These are phyloP conservation scores for Psilocybe sp. DNA, from an alignment of 768 basidiomycete genomes.

Conservation along the genomic window DNA sequence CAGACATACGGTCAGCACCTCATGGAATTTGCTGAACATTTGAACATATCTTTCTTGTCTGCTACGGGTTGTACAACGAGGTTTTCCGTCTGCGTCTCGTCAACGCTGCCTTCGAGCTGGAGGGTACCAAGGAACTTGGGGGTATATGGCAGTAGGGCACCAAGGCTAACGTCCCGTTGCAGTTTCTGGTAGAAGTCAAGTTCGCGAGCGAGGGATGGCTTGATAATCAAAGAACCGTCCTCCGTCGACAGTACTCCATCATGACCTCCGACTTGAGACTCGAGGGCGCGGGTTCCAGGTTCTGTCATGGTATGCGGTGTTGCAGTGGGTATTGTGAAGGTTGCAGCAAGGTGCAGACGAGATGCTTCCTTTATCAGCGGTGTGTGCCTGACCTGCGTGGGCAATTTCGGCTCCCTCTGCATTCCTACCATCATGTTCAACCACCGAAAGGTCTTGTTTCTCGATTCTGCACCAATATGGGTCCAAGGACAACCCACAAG, in stretches of 20 bases:
- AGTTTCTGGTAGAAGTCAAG: conserved; percentile 68
- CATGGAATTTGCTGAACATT: neutral
- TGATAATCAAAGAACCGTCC: conserved; percentile 79
- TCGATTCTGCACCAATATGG: too few species aligned
- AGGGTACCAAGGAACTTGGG: conserved; percentile 82
- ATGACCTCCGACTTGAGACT: conserved; percentile 81
- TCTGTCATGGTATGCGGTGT: neutral
- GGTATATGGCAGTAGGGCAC: conserved; percentile 53
- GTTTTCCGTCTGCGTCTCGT: conserved; percentile 21
- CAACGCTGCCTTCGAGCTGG: conserved; percentile 62
- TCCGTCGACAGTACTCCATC: conserved; percentile 66
- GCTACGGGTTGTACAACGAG: conserved; percentile 23
- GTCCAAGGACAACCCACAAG: too few species aligned
- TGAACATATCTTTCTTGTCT: conserved; percentile 47
- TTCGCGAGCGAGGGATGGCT: conserved; percentile 65
- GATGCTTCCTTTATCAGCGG: neutral
- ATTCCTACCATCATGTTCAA: too few species aligned
- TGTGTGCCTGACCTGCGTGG: too few species aligned
- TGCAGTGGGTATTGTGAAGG: neutral
- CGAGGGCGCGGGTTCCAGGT: conserved; percentile 30
- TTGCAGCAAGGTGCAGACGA: neutral
- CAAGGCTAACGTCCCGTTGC: conserved; percentile 36
- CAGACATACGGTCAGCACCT: conserved; percentile 12
- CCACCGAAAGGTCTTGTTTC: too few species aligned
- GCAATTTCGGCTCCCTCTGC: too few species aligned